Base-by-base conservation (phyloP, 2,329 filamentous ascomycete species). In the Colletotrichum falcatum region DNA sequence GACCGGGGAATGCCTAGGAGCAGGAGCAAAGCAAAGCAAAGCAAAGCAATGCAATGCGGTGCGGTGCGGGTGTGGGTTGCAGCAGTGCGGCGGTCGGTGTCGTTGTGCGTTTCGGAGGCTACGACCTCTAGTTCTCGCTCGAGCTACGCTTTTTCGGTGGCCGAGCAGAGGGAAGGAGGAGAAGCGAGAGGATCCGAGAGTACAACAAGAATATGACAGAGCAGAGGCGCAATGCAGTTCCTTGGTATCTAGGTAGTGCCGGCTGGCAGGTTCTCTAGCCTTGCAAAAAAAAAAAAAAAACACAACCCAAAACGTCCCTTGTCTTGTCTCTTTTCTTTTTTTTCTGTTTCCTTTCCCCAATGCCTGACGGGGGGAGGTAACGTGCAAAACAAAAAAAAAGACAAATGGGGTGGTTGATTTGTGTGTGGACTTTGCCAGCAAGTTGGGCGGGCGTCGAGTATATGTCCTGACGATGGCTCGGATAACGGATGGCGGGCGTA, bases 141-240 rank as follows among this genome's bases (percentile, higher is more conserved):
- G 67, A 70, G 67, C 67, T 67, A 70, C 64, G 53, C 64, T 70
- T 62, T 62, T 62, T 67, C 67, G 58, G 67, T 62, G 67, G 67
- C 67, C 67, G 67, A 70, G 66, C 66, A 69, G 66, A 58, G 58
- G 26, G 60, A 54, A 58, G 35, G n/a, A 42, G 23, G n/a, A 3
- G 6, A 16, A 61, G 65, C 26, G 53, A 49, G 51, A 64, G 51
- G 67, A 70, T 70, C 67, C 67, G 67, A 70, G 67, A 59, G 67
- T 67, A 55, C 61, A 60, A 14, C 37, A 63, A 54, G 33, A 63
- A 63, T 44, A 46, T 54, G 61, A 55, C 48, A 63, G 35, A 63
- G 37, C 39, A 48, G 28, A 53, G 61, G 33, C n/a, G 53, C 53
- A 44, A 33, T 55, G 49, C 48, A 63, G 44, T 61, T 48, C 56